A percentile compares a stretch with the other conserved stretches of the same genome.
Conservation (phyloP, 2,329 filamentous ascomycete species). For the Alternaria longipes region DNA sequence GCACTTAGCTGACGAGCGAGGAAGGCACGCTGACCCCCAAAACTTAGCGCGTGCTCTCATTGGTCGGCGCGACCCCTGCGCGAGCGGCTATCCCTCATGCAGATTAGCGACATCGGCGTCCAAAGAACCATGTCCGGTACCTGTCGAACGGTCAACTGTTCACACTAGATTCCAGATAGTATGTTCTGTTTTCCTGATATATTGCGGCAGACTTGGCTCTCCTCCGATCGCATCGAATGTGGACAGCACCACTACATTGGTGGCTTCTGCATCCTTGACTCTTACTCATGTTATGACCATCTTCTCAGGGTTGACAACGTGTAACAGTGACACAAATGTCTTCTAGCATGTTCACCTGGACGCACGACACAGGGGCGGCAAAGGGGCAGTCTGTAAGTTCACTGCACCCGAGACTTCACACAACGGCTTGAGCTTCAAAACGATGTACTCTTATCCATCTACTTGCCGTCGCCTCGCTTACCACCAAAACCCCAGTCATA, state of each 20-base stretch:
- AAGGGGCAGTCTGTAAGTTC: neutral
- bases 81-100: neutral
- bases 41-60: constrained; percentile 1
- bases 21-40: constrained; percentile 7
- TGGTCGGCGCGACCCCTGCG: neutral
- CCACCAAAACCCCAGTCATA: neutral
- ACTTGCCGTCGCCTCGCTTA: neutral
- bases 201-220: too few species aligned
- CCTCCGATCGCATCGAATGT: neutral
- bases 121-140: neutral
- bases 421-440: neutral
- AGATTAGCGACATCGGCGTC: neutral
- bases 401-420: neutral
- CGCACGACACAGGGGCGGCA: neutral
- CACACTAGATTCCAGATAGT: neutral
- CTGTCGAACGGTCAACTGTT: neutral
- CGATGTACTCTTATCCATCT: neutral
- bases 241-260: neutral
- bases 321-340: neutral
- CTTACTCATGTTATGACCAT: neutral
- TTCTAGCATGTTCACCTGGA: neutral
- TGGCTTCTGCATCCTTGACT: neutral
- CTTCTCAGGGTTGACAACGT: neutral
- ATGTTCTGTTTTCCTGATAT: too few species aligned
- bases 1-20: constrained; percentile 19